Conservation (phyloP, 345 rosid species). For the Pistacia vera region DNA sequence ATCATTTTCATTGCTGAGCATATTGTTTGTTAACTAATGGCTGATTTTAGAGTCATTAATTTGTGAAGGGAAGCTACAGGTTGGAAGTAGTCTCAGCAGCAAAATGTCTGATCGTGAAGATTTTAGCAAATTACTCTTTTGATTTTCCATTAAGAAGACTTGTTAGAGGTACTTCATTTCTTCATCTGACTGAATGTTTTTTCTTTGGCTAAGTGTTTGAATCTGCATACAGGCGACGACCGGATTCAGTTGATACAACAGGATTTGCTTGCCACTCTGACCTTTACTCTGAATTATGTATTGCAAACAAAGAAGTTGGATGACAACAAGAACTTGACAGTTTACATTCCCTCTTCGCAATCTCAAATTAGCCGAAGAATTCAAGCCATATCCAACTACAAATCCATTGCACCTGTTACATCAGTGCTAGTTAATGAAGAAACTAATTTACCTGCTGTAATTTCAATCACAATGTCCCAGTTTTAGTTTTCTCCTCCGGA, state of each 20-base stretch:
- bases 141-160: too few relatives aligned
- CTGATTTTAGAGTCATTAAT: not conserved
- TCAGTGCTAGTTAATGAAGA: slow-evolving; percentile 29
- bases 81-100: slow-evolving; percentile 8
- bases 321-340: slow-evolving; percentile 22
- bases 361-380: slow-evolving; percentile 4
- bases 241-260: slow-evolving; percentile 21
- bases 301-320: slow-evolving; percentile 29
- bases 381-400: slow-evolving; percentile 41
- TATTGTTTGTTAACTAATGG: not conserved
- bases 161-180: too few relatives aligned
- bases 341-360: slow-evolving; percentile 25
- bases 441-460: slow-evolving; percentile 24
- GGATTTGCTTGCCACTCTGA: slow-evolving; percentile 40
- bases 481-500: slow-evolving; percentile 42
- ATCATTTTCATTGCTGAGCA: not conserved
- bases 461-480: slow-evolving; percentile 28
- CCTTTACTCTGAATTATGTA: slow-evolving; percentile 31
- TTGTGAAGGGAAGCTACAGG: slow-evolving; percentile 14
- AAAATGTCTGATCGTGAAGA: not conserved
- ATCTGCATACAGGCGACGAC: slow-evolving; percentile 32
- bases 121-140: too few relatives aligned
- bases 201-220: not conserved
- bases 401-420: slow-evolving; percentile 20
- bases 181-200: too few relatives aligned